Percentiles rank a stretch among this genome's conserved stretches.
phyloP scores from a whole-genome alignment of 2,329 filamentous ascomycete genomes.

The Colletotrichum sp. region DNA sequence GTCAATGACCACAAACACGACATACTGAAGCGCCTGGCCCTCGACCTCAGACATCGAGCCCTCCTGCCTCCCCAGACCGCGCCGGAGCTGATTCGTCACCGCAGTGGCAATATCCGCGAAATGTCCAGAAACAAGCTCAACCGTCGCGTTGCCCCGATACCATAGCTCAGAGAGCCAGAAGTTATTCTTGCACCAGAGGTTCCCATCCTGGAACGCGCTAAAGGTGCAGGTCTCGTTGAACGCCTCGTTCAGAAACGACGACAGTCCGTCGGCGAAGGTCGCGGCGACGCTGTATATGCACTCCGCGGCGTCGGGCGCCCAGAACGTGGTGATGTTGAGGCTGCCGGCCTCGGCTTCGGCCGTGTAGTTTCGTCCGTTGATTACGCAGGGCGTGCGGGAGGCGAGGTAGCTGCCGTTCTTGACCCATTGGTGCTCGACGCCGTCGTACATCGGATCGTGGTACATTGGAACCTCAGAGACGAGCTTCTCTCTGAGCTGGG shows the following conservation, averaged over 20 bases:
- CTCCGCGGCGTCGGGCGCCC: neutral
- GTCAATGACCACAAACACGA: neutral
- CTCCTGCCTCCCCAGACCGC: neutral
- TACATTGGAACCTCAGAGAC: neutral
- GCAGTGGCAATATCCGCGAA: neutral
- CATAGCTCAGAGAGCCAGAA: neutral
- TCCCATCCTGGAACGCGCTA: neutral
- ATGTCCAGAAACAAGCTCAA: neutral
- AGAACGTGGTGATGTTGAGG: neutral
- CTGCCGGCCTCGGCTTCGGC: neutral
- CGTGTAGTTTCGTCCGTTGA: neutral
- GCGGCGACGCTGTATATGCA: neutral
- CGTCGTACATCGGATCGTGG: neutral
- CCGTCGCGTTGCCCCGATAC: neutral
- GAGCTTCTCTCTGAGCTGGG: neutral
- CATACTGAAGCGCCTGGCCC: neutral
- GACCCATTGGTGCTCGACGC: neutral
- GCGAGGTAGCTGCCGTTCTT: neutral
- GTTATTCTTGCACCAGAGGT: neutral
- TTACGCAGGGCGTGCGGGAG: neutral
- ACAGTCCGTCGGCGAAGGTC: neutral
- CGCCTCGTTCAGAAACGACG: fast-evolving
- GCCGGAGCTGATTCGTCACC: neutral
- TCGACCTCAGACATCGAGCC: neutral
- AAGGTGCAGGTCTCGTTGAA: neutral